Evolutionary conservation across 371 early-diverging fungal genomes (phyloP), one percentile per base, ranked within the genome.

Genomic region (Apophysomyces variabilis): DNA sequence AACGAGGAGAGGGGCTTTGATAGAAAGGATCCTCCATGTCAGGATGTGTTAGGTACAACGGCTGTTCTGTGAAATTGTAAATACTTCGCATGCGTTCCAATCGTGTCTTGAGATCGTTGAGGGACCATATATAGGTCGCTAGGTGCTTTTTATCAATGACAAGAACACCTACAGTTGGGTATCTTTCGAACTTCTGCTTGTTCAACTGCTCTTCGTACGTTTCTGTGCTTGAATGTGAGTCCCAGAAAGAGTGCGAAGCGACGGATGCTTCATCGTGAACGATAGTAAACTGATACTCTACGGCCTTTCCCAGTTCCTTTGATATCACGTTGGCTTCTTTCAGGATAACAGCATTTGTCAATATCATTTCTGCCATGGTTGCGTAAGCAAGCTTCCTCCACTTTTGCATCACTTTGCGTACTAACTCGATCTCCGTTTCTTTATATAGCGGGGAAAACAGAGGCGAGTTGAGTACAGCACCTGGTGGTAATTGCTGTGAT

Each of bases 241-340:
- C 93, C 89, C 89, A 90, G 50, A 79, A 85, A 0, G 94, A 92
- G 11, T 68, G 57, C 0, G 87, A 79, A 37, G 77, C 77, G 14
- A 82, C 69, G 47, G 76, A 78, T 2, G 75, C 74, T 35, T 76
- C 83, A 36, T 87, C 78, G 37, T 90, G 88, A 12, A 92, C 73
- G 44, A 95, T 79, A 5, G 89, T 85, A 66, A 95, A 90, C 70
- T 95, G 95, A 71, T 93, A 96, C 0, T 89, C 71, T 4, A 92
- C 92, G 37, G 90, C 76, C 62, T 92, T 93, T 5, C 79, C 84
- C 5, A 95, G 75, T 64, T 96, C 95, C 13, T 87, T 86, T 62
- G 92, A 87, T 36, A 93, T 93, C 12, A 95, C 84, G 64, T 95
- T 96, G 66, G 93, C 95, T 69, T 95, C 94, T 68, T 95, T 95